phyloP scores from a whole-genome alignment of 1,284 basidiomycete genomes.

The Ganoderma leucocontextum region DNA sequence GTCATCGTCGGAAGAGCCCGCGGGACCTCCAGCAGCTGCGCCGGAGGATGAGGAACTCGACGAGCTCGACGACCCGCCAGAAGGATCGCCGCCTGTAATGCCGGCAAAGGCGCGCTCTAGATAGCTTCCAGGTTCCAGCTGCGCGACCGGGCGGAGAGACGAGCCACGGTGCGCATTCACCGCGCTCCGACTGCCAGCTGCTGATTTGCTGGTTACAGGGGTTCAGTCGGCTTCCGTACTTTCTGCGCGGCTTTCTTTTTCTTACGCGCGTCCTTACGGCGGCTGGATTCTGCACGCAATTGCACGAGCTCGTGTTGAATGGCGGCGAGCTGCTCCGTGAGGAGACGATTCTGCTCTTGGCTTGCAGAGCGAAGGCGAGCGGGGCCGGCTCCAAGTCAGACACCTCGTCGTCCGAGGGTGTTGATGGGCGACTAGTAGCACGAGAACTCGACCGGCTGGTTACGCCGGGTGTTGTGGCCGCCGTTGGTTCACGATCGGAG shows the following conservation, averaged over 20 bases:
- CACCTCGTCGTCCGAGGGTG: background rate
- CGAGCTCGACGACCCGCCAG: background rate
- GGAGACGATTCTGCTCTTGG: background rate
- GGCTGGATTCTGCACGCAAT: background rate
- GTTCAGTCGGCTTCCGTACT: background rate
- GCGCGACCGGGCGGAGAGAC: slow-evolving; percentile 13
- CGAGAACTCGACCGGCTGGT: background rate
- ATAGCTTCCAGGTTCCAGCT: slow-evolving; percentile 25
- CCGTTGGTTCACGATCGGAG: background rate
- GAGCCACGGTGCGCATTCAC: background rate
- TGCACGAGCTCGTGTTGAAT: background rate
- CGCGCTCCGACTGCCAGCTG: background rate
- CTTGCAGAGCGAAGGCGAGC: background rate
- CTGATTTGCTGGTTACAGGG: background rate
- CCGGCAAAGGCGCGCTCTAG: slow-evolving; percentile 20
- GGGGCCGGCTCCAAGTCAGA: background rate
- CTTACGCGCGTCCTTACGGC: background rate
- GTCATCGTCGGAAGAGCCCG: background rate
- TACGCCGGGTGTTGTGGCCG: background rate
- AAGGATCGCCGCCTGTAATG: background rate
- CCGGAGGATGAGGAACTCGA: background rate
- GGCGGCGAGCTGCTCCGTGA: background rate
- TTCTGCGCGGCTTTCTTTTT: background rate
- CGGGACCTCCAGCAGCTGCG: too few species aligned
- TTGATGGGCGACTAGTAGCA: background rate